Conservation (phyloP, 768 basidiomycete genomes). For the Leccinellum rugosiceps region DNA sequence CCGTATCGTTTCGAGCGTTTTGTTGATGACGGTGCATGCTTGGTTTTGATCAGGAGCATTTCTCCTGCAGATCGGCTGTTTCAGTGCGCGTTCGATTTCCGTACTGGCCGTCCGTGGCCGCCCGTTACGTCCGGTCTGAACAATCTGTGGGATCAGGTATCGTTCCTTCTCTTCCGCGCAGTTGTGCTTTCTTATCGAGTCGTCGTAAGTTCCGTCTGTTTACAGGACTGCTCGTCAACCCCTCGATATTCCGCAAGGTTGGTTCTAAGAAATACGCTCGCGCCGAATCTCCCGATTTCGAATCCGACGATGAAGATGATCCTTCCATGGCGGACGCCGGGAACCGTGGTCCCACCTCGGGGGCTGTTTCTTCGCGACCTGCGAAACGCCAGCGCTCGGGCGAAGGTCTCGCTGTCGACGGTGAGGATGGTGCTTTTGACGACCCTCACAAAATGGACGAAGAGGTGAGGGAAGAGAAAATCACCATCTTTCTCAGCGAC, state of each 20-base stretch:
- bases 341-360: not conserved
- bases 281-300: slow-evolving; percentile 36
- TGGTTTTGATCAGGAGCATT: slow-evolving; percentile 34
- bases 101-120: slow-evolving; percentile 39
- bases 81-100: slow-evolving; percentile 59
- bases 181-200: slow-evolving; percentile 2
- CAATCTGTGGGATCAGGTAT: slow-evolving; percentile 65
- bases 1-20: not conserved
- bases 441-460: slow-evolving; percentile 34
- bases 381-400: slow-evolving; percentile 26
- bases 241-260: slow-evolving; percentile 35
- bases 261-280: slow-evolving; percentile 26
- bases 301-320: slow-evolving; percentile 28
- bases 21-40: not conserved
- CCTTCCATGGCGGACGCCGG: slow-evolving; percentile 7
- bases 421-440: slow-evolving; percentile 32
- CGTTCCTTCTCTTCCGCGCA: slow-evolving; percentile 4
- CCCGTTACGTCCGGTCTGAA: slow-evolving; percentile 29
- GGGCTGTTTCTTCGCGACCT: slow-evolving; percentile 6
- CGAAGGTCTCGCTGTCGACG: slow-evolving; percentile 13
- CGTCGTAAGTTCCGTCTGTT: slow-evolving; percentile 55
- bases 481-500: slow-evolving; percentile 55
- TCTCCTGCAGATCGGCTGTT: slow-evolving; percentile 53
- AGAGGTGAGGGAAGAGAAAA: slow-evolving; percentile 40
- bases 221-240: slow-evolving; percentile 52